Evolutionary conservation across 768 basidiomycete genomes (phyloP).

Genomic region (Cystobasidium tubakii): DNA sequence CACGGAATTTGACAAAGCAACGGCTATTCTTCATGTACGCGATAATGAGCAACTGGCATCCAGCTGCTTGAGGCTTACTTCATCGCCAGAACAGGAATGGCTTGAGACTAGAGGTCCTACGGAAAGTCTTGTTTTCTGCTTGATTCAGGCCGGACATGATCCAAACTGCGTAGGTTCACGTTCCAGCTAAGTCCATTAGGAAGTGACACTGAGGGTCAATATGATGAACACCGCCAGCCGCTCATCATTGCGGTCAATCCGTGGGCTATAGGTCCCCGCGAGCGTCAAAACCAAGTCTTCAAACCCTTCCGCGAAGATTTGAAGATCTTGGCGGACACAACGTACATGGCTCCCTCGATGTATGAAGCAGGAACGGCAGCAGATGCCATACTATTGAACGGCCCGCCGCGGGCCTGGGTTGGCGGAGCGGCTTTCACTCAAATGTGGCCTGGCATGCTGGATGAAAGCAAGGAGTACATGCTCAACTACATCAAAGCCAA

Average conservation of each 20-base stretch:
- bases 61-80: too few relatives aligned
- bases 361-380: background rate
- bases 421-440: background rate
- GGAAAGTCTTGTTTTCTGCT: too few relatives aligned
- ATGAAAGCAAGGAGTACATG: background rate
- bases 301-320: constrained; percentile 17
- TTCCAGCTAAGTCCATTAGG: too few relatives aligned
- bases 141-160: too few relatives aligned
- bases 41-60: too few relatives aligned
- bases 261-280: background rate
- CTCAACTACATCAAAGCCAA: background rate
- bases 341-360: constrained; percentile 1
- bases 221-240: too few relatives aligned
- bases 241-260: background rate
- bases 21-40: too few relatives aligned
- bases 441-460: background rate
- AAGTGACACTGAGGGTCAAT: too few relatives aligned
- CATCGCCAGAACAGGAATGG: too few relatives aligned
- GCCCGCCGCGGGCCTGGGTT: background rate
- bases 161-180: too few relatives aligned
- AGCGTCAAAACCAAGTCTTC: background rate
- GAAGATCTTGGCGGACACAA: background rate
- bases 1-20: too few relatives aligned
- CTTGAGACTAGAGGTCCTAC: too few relatives aligned
- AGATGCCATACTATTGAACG: background rate